These are phyloP conservation scores for Phaeophleospora eucalypticola DNA, from an alignment of 2,329 filamentous ascomycete genomes.

Conservation along the genomic window DNA sequence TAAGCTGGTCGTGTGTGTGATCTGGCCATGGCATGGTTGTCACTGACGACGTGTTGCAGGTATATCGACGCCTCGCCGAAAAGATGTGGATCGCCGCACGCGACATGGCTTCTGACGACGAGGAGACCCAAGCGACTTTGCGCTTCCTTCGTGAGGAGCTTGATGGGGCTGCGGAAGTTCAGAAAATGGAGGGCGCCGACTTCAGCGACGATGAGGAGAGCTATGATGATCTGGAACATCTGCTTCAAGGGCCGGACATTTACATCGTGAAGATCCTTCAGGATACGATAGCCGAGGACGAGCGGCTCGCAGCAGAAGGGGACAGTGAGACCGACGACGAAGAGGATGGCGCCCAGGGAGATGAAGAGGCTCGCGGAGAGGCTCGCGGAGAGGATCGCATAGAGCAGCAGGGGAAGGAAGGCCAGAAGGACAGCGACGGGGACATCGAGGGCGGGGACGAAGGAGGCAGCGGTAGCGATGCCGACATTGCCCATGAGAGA, in stretches of 20 bases:
- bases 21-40: background rate
- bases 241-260: no score
- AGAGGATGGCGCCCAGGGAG: background rate
- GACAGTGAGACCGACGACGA: background rate
- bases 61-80: background rate
- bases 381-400: background rate
- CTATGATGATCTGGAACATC: no score
- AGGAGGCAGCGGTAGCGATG: no score
- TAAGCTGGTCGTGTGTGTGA: background rate
- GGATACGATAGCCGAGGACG: background rate
- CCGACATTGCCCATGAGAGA: no score
- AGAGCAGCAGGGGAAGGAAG: background rate
- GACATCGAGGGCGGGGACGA: background rate
- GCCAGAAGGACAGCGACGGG: background rate
- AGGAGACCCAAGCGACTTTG: background rate
- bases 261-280: background rate
- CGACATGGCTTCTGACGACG: background rate
- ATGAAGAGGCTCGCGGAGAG: background rate
- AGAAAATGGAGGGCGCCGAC: background rate
- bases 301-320: background rate
- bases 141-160: background rate
- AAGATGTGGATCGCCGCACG: background rate
- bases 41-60: background rate
- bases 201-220: no score
- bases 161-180: background rate